Percentiles rank a stretch among this genome's conserved stretches.
Conservation (phyloP, 2,329 filamentous ascomycete genomes). For the Onygena corvina region DNA sequence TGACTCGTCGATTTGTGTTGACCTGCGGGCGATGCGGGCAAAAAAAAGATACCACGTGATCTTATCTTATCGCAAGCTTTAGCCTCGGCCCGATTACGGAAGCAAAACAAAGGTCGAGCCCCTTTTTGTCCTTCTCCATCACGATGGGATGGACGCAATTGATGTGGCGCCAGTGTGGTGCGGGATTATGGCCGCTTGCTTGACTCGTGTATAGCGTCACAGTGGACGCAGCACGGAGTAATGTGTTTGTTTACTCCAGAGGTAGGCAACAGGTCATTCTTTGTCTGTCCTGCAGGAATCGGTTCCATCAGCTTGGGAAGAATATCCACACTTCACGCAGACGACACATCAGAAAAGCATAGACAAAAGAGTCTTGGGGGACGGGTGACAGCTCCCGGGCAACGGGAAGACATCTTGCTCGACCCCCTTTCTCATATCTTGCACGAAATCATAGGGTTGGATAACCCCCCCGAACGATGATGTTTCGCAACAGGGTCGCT, state of each 20-base stretch:
- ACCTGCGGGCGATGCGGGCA: neutral
- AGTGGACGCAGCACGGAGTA: neutral
- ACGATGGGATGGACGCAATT: neutral
- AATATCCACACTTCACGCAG: neutral
- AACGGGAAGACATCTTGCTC: neutral
- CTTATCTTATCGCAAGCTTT: constrained; percentile 4
- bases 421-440: no score
- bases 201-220: neutral
- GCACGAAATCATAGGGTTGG: no score
- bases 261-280: neutral
- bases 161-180: neutral
- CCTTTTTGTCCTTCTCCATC: neutral
- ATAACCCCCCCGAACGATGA: no score
- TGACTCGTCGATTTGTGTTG: neutral
- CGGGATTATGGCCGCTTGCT: neutral
- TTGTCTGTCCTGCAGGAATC: neutral
- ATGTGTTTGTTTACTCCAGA: neutral
- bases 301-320: neutral
- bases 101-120: neutral
- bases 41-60: neutral
- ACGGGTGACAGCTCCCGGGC: neutral
- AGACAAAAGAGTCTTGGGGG: neutral
- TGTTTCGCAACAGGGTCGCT: neutral
- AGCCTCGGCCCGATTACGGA: neutral
- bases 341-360: no score